phyloP scores from a whole-genome alignment of 2,329 filamentous ascomycete species.

The Metarhizium guizhouense region DNA sequence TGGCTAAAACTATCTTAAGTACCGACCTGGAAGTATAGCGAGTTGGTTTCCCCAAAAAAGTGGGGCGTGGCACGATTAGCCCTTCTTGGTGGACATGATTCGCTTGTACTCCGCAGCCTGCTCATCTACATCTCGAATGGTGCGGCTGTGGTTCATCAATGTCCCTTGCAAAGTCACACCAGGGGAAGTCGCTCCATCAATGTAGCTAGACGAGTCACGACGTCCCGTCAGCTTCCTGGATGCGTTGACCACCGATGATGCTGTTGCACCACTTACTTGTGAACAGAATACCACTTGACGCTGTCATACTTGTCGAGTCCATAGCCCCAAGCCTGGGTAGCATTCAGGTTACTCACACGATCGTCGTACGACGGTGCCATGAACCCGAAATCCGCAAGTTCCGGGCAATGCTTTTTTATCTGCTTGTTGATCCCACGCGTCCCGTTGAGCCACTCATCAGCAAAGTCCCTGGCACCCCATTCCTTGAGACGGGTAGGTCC shows the following conservation, averaged over 20 bases:
- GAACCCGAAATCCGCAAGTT: slow-evolving; percentile 28
- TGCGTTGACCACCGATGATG: background rate
- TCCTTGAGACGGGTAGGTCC: slow-evolving; percentile 38
- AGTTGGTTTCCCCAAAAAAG: slow-evolving; percentile 54
- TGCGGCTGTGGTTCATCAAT: slow-evolving; percentile 55
- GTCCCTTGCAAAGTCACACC: slow-evolving; percentile 54
- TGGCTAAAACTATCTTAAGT: too few relatives aligned
- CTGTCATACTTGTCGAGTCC: slow-evolving; percentile 40
- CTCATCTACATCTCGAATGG: slow-evolving; percentile 17
- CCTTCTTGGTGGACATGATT: slow-evolving; percentile 39
- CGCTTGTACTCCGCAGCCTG: background rate
- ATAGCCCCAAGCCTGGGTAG: slow-evolving; percentile 37
- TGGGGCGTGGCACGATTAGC: slow-evolving; percentile 31
- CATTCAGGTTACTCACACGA: slow-evolving; percentile 43
- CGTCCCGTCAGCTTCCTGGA: background rate
- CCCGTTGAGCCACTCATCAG: slow-evolving; percentile 48
- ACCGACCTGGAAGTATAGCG: slow-evolving; percentile 46
- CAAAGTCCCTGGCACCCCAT: slow-evolving; percentile 49
- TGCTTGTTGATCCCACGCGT: slow-evolving; percentile 37
- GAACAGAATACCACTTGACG: slow-evolving; percentile 45
- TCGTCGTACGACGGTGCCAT: slow-evolving; percentile 47
- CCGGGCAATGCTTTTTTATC: slow-evolving; percentile 40
- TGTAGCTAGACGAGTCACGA: slow-evolving; percentile 47
- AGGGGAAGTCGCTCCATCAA: slow-evolving; percentile 45
- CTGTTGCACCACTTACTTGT: slow-evolving; percentile 40